A percentile compares a stretch with the other conserved stretches of the same genome.
Evolutionary conservation across 2,329 filamentous ascomycete species (phyloP).

Genomic region (Calonectria ilicicola): DNA sequence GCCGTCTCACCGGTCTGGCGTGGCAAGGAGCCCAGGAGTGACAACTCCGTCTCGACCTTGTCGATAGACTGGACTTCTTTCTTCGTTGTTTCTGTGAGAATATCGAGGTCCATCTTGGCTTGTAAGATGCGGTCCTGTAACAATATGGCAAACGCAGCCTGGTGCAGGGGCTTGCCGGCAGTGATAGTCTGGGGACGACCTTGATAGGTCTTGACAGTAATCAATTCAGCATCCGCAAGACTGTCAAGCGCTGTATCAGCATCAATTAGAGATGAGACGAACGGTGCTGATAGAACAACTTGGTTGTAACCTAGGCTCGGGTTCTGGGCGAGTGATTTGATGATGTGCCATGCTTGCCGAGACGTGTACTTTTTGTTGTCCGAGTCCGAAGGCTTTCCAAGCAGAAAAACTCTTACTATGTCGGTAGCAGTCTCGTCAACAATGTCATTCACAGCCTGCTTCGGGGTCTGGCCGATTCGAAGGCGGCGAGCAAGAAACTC

Average conservation of each 20-base stretch:
- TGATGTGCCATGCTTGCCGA: slow-evolving; percentile 91
- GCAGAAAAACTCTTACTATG: slow-evolving; percentile 92
- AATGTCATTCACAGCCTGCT: slow-evolving; percentile 86
- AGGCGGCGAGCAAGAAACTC: slow-evolving; percentile 94
- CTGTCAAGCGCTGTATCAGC: slow-evolving; percentile 83
- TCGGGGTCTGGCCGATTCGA: slow-evolving; percentile 86
- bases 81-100: slow-evolving; percentile 76
- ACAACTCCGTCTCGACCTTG: slow-evolving; percentile 83
- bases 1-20: slow-evolving; percentile 77
- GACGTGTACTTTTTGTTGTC: slow-evolving; percentile 77
- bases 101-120: slow-evolving; percentile 78
- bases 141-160: slow-evolving; percentile 82
- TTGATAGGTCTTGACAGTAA: slow-evolving; percentile 77
- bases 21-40: slow-evolving; percentile 75
- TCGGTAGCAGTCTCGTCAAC: slow-evolving; percentile 90
- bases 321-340: slow-evolving; percentile 80
- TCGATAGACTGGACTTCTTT: slow-evolving; percentile 80
- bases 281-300: slow-evolving; percentile 80
- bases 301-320: slow-evolving; percentile 86
- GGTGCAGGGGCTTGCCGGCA: slow-evolving; percentile 88
- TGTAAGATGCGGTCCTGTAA: slow-evolving; percentile 78
- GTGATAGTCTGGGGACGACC: slow-evolving; percentile 84
- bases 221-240: slow-evolving; percentile 87
- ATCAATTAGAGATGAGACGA: slow-evolving; percentile 67
- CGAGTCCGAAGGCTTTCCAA: slow-evolving; percentile 65